phyloP scores from a whole-genome alignment of 2,329 filamentous ascomycete species.

The Diaporthe capsici region DNA sequence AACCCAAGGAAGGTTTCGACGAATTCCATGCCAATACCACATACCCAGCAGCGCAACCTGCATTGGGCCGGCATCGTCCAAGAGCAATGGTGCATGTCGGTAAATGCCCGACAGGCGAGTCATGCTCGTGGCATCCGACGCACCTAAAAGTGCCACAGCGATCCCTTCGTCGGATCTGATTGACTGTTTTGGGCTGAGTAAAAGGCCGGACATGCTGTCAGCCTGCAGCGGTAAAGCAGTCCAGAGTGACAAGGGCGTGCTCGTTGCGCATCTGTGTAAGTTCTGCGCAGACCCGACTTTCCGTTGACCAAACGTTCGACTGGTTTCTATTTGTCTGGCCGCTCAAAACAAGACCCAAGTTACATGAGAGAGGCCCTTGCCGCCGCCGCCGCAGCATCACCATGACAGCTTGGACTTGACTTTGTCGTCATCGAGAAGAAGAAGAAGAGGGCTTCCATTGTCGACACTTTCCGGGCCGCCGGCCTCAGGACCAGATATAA shows the following conservation, averaged over 20 bases:
- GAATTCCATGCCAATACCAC: slow-evolving; percentile 23
- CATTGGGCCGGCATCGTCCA: slow-evolving; percentile 14
- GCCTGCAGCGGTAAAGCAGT: slow-evolving; percentile 17
- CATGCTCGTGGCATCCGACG: slow-evolving; percentile 28
- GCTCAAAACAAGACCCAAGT: background rate
- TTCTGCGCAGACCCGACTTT: background rate
- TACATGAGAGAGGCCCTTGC: background rate
- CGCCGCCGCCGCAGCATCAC: slow-evolving; percentile 13
- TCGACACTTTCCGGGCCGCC: background rate
- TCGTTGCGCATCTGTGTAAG: background rate
- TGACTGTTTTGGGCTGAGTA: slow-evolving; percentile 2
- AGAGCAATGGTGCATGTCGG: background rate
- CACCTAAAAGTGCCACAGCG: slow-evolving; percentile 4
- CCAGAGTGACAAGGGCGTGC: background rate
- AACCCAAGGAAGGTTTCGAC: slow-evolving; percentile 9
- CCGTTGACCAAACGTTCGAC: background rate
- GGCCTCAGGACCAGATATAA: slow-evolving; percentile 4
- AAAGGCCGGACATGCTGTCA: slow-evolving; percentile 22
- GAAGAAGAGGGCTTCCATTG: background rate
- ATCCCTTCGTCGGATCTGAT: slow-evolving; percentile 21
- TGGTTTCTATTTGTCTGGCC: background rate
- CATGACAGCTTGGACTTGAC: background rate
- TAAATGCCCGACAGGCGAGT: slow-evolving; percentile 29
- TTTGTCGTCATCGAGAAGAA: background rate
- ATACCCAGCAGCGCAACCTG: background rate